Percentiles rank a stretch among this genome's conserved stretches.
Conservation (phyloP, 106 monocot genomes). For the Allium sativum region DNA sequence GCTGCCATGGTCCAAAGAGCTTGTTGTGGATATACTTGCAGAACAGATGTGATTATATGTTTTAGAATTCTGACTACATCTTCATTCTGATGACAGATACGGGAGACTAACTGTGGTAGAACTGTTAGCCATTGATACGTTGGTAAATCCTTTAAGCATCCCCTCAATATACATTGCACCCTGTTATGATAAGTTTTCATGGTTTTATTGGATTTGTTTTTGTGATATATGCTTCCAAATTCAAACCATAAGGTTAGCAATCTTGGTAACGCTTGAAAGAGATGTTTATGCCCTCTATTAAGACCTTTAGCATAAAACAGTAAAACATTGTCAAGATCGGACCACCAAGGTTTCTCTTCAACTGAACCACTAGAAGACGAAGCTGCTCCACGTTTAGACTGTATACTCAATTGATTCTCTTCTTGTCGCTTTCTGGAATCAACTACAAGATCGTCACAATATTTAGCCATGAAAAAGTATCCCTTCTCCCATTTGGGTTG, state of each 20-base stretch:
- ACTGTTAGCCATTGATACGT: conserved; percentile 97
- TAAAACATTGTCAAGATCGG: conserved; percentile 75
- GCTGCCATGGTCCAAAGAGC: conserved; percentile 99
- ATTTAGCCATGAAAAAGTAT: conserved; percentile 92
- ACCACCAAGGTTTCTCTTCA: conserved; percentile 96
- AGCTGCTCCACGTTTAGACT: conserved; percentile 7
- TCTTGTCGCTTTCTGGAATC: conserved; percentile 93
- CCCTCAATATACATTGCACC: conserved; percentile 80
- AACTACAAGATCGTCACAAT: conserved; percentile 90
- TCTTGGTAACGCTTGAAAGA: conserved; percentile 92
- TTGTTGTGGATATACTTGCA: conserved; percentile 89
- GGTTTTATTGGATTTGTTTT: conserved; percentile 43
- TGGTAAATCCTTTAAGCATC: conserved; percentile 93
- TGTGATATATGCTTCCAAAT: conserved; percentile 81
- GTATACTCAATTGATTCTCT: conserved; percentile 26
- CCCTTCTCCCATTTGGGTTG: conserved; percentile 97
- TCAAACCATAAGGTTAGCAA: conserved; percentile 97
- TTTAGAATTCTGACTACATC: conserved; percentile 84
- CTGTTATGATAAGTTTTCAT: conserved; percentile 70
- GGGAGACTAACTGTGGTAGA: conserved; percentile 85
- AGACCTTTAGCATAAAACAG: conserved; percentile 90
- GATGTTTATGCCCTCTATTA: conserved; percentile 87
- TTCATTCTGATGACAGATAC: conserved; percentile 90
- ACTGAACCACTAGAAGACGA: conserved; percentile 20
- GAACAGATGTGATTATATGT: conserved; percentile 80